These are phyloP conservation scores for Talaromyces piceae DNA, from an alignment of 2,329 filamentous ascomycete genomes.

Conservation along the genomic window DNA sequence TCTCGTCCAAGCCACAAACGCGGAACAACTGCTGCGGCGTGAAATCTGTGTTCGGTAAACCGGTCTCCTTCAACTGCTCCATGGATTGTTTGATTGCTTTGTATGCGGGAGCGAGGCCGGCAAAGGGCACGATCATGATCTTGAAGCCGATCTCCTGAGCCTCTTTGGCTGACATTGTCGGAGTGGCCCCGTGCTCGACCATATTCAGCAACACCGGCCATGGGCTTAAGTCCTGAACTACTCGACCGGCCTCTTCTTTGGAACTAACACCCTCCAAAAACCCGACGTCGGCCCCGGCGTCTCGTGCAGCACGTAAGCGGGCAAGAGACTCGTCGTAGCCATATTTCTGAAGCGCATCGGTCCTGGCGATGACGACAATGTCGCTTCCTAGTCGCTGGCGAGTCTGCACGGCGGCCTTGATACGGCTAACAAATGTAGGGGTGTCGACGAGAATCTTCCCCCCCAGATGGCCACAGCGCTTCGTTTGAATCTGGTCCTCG, in stretches of 20 bases:
- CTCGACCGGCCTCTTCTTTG: conserved; percentile 29
- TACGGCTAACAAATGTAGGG: background rate
- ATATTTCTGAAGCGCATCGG: conserved; percentile 37
- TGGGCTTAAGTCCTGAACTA: conserved; percentile 28
- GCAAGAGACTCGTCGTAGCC: conserved; percentile 35
- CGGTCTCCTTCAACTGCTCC: conserved; percentile 30
- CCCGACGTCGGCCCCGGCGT: conserved; percentile 35
- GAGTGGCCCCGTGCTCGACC: conserved; percentile 37
- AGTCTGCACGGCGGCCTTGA: background rate
- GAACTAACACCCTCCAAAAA: conserved; percentile 36
- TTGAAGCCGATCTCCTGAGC: conserved; percentile 34
- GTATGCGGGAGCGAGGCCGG: conserved; percentile 31
- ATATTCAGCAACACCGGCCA: conserved; percentile 38
- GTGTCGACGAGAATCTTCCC: conserved; percentile 25
- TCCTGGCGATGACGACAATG: conserved; percentile 28
- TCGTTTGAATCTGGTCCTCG: conserved; percentile 43
- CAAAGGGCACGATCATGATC: conserved; percentile 38
- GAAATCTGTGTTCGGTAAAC: conserved; percentile 25
- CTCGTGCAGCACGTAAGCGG: conserved; percentile 33
- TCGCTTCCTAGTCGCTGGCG: conserved; percentile 12
- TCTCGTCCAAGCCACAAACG: conserved; percentile 36
- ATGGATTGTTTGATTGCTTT: conserved; percentile 29
- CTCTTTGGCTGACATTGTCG: conserved; percentile 31
- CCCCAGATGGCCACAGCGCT: conserved; percentile 34
- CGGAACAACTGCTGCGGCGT: conserved; percentile 35